These are phyloP conservation scores for Metschnikowia kofuensis DNA, from an alignment of 805 yeast genomes.

Conservation along the genomic window DNA sequence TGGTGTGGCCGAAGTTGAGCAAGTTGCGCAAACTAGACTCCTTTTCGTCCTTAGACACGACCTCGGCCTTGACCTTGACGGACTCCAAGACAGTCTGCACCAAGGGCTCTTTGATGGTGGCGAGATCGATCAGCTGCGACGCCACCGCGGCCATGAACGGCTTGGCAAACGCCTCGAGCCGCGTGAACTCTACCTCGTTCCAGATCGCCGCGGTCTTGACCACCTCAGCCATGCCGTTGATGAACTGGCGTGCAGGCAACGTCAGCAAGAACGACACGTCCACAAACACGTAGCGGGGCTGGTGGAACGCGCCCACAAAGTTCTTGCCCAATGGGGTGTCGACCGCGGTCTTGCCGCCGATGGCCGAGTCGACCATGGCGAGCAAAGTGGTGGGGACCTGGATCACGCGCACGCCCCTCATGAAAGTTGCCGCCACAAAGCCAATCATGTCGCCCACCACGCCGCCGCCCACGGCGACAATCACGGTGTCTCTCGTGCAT, in stretches of 20 bases:
- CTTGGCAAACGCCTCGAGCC: conserved; percentile 76
- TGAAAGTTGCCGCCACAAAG: conserved; percentile 97
- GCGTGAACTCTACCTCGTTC: conserved; percentile 83
- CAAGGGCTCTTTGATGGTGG: conserved; percentile 68
- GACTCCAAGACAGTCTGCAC: conserved; percentile 80
- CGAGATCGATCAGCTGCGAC: conserved; percentile 46
- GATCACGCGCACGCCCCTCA: conserved; percentile 94
- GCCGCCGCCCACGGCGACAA: conserved; percentile 96
- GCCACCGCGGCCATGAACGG: conserved; percentile 65
- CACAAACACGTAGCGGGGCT: conserved; percentile 82
- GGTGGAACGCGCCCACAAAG: conserved; percentile 96
- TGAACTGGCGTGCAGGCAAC: conserved; percentile 88
- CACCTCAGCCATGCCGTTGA: conserved; percentile 98
- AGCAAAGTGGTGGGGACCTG: conserved; percentile 92
- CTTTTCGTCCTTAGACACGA: conserved; percentile 90
- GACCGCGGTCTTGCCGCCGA: conserved; percentile 98
- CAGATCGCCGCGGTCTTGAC: conserved; percentile 98
- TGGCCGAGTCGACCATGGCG: conserved; percentile 97
- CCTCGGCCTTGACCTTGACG: conserved; percentile 87
- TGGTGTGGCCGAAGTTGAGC: conserved; percentile 92
- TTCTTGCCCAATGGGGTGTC: conserved; percentile 96
- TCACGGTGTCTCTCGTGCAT: conserved; percentile 94
- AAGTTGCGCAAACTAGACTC: conserved; percentile 92
- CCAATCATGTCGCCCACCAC: conserved; percentile 99
- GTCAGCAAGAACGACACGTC: conserved; percentile 86